A percentile compares a stretch with the other conserved stretches of the same genome.
Conservation (phyloP, 2,329 filamentous ascomycete species). For the Colletotrichum agaves region DNA sequence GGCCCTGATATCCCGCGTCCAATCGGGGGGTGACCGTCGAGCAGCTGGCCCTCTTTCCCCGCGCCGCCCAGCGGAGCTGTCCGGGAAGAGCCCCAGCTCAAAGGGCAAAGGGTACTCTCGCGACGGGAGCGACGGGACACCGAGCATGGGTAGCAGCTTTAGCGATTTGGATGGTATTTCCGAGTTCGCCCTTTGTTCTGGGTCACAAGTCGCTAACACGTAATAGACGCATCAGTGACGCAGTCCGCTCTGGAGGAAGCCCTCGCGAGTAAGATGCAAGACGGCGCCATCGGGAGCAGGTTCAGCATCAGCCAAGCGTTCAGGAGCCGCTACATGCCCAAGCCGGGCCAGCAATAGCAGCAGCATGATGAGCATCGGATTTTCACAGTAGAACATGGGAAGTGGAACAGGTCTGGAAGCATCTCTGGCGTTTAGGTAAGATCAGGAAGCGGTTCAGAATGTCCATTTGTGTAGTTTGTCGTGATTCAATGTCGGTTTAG, state of each 20-base stretch:
- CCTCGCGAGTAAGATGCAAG: constrained; percentile 76
- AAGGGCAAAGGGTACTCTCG: constrained; percentile 63
- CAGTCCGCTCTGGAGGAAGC: constrained; percentile 85
- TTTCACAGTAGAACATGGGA: constrained; percentile 14
- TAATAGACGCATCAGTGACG: constrained; percentile 78
- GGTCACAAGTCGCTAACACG: background rate
- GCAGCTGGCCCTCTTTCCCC: constrained; percentile 64
- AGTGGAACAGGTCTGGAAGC: constrained; percentile 6
- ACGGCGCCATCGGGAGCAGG: constrained; percentile 66
- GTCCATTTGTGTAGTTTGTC: constrained; percentile 7
- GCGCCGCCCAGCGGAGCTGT: constrained; percentile 67
- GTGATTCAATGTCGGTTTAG: background rate
- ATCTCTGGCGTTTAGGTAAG: constrained; percentile 37
- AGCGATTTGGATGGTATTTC: constrained; percentile 81
- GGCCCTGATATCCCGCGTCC: constrained; percentile 49
- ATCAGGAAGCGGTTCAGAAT: constrained; percentile 24
- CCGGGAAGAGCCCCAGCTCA: constrained; percentile 62
- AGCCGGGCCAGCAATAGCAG: constrained; percentile 37
- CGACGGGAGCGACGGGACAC: constrained; percentile 77
- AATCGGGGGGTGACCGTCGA: constrained; percentile 46
- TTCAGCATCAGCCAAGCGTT: constrained; percentile 78
- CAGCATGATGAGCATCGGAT: constrained; percentile 7
- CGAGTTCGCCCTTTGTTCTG: constrained; percentile 9
- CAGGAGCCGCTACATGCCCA: constrained; percentile 67
- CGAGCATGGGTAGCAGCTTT: constrained; percentile 87